Conservation (phyloP, 2,329 filamentous ascomycete genomes). For the Colletotrichum graminicola region DNA sequence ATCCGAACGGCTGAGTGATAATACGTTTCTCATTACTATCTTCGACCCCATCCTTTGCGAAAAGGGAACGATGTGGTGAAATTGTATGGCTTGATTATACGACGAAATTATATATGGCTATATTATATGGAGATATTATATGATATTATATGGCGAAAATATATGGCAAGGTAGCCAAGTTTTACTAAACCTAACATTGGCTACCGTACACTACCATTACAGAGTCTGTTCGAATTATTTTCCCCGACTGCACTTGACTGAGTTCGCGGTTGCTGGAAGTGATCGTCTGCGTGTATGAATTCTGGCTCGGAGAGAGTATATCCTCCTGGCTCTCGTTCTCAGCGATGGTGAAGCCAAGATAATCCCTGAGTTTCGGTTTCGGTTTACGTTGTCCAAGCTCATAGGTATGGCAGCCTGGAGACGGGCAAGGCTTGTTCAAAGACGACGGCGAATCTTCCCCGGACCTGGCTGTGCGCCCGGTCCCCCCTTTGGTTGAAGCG, state of each 20-base stretch:
- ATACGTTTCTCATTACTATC: no score
- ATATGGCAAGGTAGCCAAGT: background rate
- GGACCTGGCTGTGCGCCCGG: background rate
- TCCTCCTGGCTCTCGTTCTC: slow-evolving; percentile 41
- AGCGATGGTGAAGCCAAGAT: slow-evolving; percentile 40
- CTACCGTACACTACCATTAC: background rate
- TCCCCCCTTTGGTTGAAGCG: background rate
- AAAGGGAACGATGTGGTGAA: no score
- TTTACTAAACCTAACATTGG: background rate
- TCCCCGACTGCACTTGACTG: background rate
- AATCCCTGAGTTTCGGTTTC: slow-evolving; percentile 30
- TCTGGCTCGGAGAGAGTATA: slow-evolving; percentile 12
- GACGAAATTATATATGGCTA: no score
- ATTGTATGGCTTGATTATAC: no score
- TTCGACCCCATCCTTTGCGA: no score
- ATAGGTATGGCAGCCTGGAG: background rate
- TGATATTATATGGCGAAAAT: background rate
- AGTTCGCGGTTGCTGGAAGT: background rate
- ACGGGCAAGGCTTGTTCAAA: background rate
- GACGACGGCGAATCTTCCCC: background rate
- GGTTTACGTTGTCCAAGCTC: slow-evolving; percentile 39
- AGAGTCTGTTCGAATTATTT: background rate
- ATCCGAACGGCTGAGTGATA: no score
- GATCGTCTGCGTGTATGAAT: background rate
- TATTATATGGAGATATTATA: background rate